Evolutionary conservation across 192 early-diverging fungal genomes (phyloP), one percentile per base, ranked within the genome.

Genomic region (Diversispora epigaea): DNA sequence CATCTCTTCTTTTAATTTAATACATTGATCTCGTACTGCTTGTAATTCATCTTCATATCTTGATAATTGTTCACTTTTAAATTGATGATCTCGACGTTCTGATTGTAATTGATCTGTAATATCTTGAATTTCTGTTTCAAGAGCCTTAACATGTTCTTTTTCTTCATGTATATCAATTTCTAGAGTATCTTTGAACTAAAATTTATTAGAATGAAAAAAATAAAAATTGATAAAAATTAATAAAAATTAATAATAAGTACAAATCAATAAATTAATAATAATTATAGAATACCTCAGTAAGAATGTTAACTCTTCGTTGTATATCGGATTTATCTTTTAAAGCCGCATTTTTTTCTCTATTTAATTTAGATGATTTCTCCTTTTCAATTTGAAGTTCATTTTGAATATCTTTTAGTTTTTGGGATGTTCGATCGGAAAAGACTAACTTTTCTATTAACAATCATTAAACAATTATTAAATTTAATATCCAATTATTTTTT

Each of bases 21-120:
- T 44, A 40, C 32, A 73, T 7, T 61, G 57, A 43, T 75, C 73
- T 54, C 25, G 73, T n/a, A 46, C 46, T n/a, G 32, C 46, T 32
- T 75, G 73, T n/a, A 75, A 55, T 65, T 75, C 47, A 66, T 75
- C 73, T 75, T 75, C 73, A 21, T 75, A 75, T 39, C 46, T 6
- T 43, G 73, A 75, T 44, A 75, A 55, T 65, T 75, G 73, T 65
- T 64, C 63, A 43, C 43, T 63, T 32, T 75, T 75, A 15, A 14
- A 39, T 56, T 64, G 73, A 55, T 75, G 73, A 75, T 75, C 73
- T 17, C 73, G 73, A 15, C 73, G 40, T 65, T 75, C 73, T 6
- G 63, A 65, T 75, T 75, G 73, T 11, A 75, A 65, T 55, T 75
- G 61, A 19, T 75, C 73, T 11, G 73, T 75, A 4, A 75, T 12